Evolutionary conservation across 2,329 filamentous ascomycete species (phyloP).

Genomic region (Colletotrichum agaves): DNA sequence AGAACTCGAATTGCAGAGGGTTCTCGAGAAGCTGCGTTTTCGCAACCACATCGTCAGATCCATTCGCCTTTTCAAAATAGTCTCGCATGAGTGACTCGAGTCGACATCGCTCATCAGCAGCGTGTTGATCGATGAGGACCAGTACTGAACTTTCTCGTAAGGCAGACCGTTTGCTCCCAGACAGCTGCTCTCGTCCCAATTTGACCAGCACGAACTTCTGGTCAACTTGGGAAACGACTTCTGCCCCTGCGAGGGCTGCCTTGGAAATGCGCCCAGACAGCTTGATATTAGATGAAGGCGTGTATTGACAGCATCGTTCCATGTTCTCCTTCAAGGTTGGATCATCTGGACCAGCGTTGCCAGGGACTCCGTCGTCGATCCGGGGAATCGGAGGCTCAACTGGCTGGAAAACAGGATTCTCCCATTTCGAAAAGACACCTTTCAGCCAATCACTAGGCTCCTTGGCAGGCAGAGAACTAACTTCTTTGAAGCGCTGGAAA

Average conservation of each 20-base stretch:
- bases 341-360: constrained; percentile 26
- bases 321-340: not conserved
- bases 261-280: constrained; percentile 68
- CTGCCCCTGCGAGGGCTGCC: constrained; percentile 65
- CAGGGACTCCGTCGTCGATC: constrained; percentile 41
- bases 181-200: constrained; percentile 47
- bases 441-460: constrained; percentile 65
- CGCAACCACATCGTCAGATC: constrained; percentile 36
- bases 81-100: constrained; percentile 76
- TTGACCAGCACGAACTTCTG: constrained; percentile 86
- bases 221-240: constrained; percentile 85
- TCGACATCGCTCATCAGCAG: constrained; percentile 87
- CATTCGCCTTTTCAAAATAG: constrained; percentile 55
- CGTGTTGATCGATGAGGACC: constrained; percentile 91
- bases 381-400: constrained; percentile 58
- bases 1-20: constrained; percentile 73
- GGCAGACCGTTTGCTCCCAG: not conserved
- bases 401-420: constrained; percentile 79
- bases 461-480: constrained; percentile 35
- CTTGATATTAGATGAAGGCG: constrained; percentile 13
- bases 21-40: constrained; percentile 56
- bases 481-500: constrained; percentile 17
- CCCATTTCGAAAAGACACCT: constrained; percentile 71
- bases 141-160: constrained; percentile 61
- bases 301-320: constrained; percentile 2